Percentiles rank a stretch among this genome's conserved stretches.
These are phyloP conservation scores for Pezicula rhizophila DNA, from an alignment of 2,329 filamentous ascomycete species.

Conservation along the genomic window DNA sequence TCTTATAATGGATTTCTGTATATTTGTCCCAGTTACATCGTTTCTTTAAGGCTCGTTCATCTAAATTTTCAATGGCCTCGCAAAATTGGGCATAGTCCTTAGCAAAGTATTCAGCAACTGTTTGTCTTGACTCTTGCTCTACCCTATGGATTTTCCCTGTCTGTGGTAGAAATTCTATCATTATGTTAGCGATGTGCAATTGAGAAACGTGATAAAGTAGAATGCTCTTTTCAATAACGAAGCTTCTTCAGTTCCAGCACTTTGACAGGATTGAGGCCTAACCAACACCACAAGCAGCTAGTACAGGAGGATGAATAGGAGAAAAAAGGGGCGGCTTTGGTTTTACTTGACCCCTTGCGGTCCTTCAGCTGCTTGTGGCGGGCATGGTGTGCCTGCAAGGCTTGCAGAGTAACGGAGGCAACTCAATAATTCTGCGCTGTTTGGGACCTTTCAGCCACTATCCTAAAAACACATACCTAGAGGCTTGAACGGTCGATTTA, in stretches of 20 bases:
- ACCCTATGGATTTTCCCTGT: neutral
- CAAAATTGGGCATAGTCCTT: neutral
- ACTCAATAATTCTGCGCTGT: neutral
- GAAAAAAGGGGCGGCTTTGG: too few relatives aligned
- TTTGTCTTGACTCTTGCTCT: neutral
- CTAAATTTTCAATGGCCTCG: neutral
- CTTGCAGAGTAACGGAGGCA: neutral
- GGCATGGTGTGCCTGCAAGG: too few relatives aligned
- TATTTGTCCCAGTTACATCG: constrained; percentile 2
- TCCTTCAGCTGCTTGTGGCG: too few relatives aligned
- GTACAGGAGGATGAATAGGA: too few relatives aligned
- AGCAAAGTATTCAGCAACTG: constrained; percentile 1
- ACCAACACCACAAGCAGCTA: too few relatives aligned
- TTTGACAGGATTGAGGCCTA: too few relatives aligned
- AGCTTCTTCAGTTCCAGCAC: too few relatives aligned
- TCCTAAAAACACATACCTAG: constrained; percentile 5
- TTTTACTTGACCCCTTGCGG: too few relatives aligned
- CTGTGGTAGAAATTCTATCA: neutral
- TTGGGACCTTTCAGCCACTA: neutral
- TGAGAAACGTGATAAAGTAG: neutral
- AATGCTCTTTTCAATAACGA: too few relatives aligned
- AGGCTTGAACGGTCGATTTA: constrained; percentile 5
- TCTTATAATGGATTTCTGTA: constrained; percentile 9
- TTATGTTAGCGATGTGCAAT: neutral
- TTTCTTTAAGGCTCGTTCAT: neutral